phyloP scores from a whole-genome alignment of 306 rosid genomes.

The Fagus crenata region DNA sequence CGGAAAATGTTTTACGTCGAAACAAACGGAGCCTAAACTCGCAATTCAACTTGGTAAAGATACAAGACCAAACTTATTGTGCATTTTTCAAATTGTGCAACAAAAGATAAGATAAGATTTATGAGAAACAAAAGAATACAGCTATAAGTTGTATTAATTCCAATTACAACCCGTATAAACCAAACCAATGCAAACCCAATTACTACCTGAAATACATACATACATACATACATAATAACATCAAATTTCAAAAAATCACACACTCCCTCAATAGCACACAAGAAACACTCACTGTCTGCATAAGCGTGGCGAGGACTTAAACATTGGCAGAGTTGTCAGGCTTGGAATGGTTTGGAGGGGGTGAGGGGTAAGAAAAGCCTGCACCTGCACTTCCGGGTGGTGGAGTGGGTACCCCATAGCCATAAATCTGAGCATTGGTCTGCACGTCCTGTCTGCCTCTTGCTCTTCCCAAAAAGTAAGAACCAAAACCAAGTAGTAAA shows the following conservation, averaged over 20 bases:
- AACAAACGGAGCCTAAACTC: too few relatives aligned
- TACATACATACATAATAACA: too few relatives aligned
- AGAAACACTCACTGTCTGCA: neutral
- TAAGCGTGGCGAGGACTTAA: constrained; percentile 15
- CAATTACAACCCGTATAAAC: too few relatives aligned
- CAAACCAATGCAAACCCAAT: too few relatives aligned
- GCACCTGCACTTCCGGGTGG: constrained; percentile 48
- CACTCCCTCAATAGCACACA: neutral
- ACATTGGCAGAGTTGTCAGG: constrained; percentile 47
- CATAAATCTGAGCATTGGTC: constrained; percentile 65
- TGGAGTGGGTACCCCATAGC: constrained; percentile 72
- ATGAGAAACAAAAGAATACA: too few relatives aligned
- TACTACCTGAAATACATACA: too few relatives aligned
- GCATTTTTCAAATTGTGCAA: too few relatives aligned
- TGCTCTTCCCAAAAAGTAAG: constrained; percentile 69
- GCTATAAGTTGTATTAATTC: neutral
- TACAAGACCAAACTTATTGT: too few relatives aligned
- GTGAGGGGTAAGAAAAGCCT: constrained; percentile 19
- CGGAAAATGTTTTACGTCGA: too few relatives aligned
- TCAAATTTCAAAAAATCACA: neutral
- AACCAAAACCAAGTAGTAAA: constrained; percentile 75
- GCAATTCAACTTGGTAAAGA: too few relatives aligned
- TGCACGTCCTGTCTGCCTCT: constrained; percentile 63
- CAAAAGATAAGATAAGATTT: too few relatives aligned
- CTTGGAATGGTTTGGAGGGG: constrained; percentile 47